phyloP scores from a whole-genome alignment of 2,329 filamentous ascomycete species.

The Alternaria postmessia region DNA sequence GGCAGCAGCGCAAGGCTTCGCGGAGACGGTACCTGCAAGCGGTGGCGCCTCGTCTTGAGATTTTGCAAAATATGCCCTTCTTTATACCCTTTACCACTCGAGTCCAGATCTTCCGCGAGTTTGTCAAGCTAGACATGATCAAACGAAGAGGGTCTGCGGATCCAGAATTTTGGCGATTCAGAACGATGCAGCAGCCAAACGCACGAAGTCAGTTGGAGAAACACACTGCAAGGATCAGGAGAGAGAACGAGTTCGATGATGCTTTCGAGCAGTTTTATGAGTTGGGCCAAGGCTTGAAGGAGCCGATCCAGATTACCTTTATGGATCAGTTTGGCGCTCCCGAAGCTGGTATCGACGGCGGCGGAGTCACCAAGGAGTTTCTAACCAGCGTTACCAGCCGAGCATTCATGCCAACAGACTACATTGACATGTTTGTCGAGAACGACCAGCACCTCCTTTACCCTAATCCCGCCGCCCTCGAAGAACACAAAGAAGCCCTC shows the following conservation, averaged over 20 bases:
- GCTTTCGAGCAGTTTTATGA: conserved; percentile 84
- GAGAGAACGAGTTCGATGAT: conserved; percentile 83
- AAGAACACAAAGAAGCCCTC: conserved; percentile 70
- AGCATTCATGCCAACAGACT: conserved; percentile 71
- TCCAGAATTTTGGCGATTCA: conserved; percentile 77
- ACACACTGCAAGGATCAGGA: conserved; percentile 79
- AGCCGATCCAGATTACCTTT: conserved; percentile 96
- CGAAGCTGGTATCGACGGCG: conserved; percentile 95
- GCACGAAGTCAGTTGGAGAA: conserved; percentile 50
- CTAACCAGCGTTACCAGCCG: conserved; percentile 86
- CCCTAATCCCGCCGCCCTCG: conserved; percentile 81
- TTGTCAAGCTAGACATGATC: conserved; percentile 83
- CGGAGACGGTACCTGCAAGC: conserved; percentile 77
- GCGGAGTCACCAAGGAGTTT: conserved; percentile 97
- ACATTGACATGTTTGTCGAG: conserved; percentile 74
- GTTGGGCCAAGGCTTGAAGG: conserved; percentile 84
- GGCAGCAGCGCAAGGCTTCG: conserved; percentile 71
- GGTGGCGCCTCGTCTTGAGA: conserved; percentile 85
- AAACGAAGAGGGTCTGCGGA: conserved; percentile 75
- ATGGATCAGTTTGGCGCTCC: conserved; percentile 86
- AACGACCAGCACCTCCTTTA: conserved; percentile 89
- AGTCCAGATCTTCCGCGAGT: conserved; percentile 92
- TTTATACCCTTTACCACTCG: conserved; percentile 91
- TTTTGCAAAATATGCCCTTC: conserved; percentile 95
- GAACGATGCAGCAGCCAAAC: conserved; percentile 50